Evolutionary conservation across 1,284 basidiomycete genomes (phyloP).

Genomic region (Trametes hirsuta): DNA sequence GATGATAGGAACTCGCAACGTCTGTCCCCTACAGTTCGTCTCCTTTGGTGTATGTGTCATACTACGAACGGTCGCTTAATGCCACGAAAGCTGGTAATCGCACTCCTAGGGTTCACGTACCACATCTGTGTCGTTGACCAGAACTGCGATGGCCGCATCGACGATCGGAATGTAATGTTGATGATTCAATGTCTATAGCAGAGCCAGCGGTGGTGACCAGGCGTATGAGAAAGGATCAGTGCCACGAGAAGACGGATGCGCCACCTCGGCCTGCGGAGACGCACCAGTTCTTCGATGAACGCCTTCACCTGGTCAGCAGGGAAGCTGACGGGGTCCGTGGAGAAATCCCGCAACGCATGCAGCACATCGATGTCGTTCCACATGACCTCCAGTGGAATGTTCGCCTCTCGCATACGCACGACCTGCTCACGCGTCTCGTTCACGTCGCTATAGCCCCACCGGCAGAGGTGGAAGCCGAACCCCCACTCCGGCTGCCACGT

Average conservation of each 20-base stretch:
- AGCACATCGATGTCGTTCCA: conserved; percentile 83
- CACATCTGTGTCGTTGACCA: conserved; percentile 41
- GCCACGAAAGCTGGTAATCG: not conserved
- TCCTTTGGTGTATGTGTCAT: conserved; percentile 50
- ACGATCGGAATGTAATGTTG: conserved; percentile 45
- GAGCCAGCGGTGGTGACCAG: not conserved
- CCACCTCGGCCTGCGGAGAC: not conserved
- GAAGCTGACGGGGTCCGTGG: conserved; percentile 67
- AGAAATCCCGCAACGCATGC: conserved; percentile 69
- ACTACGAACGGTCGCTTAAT: conserved; percentile 37
- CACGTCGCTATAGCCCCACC: conserved; percentile 43
- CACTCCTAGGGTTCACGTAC: conserved; percentile 32
- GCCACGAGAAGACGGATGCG: not conserved
- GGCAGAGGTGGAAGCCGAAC: conserved; percentile 74
- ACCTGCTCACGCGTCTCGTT: conserved; percentile 69
- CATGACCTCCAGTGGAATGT: conserved; percentile 72
- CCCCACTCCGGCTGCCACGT: conserved; percentile 72
- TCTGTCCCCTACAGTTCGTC: conserved; percentile 37
- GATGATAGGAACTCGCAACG: not conserved
- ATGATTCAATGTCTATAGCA: conserved; percentile 33
- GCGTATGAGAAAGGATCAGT: no score
- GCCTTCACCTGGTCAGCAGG: conserved; percentile 57
- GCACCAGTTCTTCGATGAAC: conserved; percentile 65
- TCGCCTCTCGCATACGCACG: conserved; percentile 59
- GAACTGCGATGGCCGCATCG: conserved; percentile 39